Base-by-base conservation (phyloP, 2,329 filamentous ascomycete species). In the Pseudopyricularia cyperi region DNA sequence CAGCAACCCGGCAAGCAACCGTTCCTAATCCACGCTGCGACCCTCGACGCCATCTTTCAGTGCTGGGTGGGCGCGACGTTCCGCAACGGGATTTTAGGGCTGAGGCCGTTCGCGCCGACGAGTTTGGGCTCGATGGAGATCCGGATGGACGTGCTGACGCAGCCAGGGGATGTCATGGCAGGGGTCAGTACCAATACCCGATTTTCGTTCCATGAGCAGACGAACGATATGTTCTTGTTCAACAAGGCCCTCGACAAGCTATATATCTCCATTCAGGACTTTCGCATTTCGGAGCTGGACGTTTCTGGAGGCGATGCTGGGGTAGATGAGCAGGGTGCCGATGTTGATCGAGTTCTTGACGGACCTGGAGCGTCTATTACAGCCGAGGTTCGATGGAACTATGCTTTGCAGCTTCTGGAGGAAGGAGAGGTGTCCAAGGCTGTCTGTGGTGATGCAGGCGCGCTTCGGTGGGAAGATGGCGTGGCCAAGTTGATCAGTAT, bases 31-130 rank as follows among this genome's bases (percentile, higher is more conserved):
- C 67, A 69, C 51, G 66, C 67, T 2, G 58, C 61, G 15, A 60
- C 66, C 0, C 54, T 69, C 2, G 67, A 69, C 46, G 57, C 60
- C n/a, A 48, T 67, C 0, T 61, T 68, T 4, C 48, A 48, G n/a
- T 17, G 51, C 33, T 50, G 35, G 32, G 32, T 34, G 12, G 19
- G 32, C 3, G 22, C 28, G 4, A 28, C 33, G 4, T 34, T 9
- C n/a, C n/a, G n/a, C n/a, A n/a, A n/a, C n/a, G n/a, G n/a, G n/a
- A n/a, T n/a, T n/a, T n/a, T n/a, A n/a, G n/a, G n/a, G n/a, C n/a
- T n/a, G n/a, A 34, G 33, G 33, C 33, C 33, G 11, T 34, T 34
- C n/a, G n/a, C n/a, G n/a, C n/a, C n/a, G n/a, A n/a, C n/a, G n/a
- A n/a, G n/a, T n/a, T n/a, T n/a, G n/a, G n/a, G n/a, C n/a, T n/a